Percentiles rank a stretch among this genome's conserved stretches.
phyloP scores from a whole-genome alignment of 2,329 filamentous ascomycete genomes.

The Xylaria sp. region DNA sequence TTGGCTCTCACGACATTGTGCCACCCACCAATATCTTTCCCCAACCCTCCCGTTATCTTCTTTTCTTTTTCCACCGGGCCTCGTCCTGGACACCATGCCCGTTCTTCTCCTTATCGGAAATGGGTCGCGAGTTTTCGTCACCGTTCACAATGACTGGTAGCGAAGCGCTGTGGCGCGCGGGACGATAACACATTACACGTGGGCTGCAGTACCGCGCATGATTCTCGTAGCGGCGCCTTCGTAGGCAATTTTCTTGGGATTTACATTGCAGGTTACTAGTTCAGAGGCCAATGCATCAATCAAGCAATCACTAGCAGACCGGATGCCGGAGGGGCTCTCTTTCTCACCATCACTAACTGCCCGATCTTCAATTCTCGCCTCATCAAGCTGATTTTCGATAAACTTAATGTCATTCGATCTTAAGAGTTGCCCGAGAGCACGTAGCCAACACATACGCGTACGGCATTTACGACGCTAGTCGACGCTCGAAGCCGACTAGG shows the following conservation, averaged over 20 bases:
- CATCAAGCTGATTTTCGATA: background rate
- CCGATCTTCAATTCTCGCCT: background rate
- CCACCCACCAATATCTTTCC: background rate
- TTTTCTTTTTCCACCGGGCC: background rate
- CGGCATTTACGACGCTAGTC: background rate
- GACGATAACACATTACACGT: conserved; percentile 17
- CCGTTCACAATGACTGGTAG: conserved; percentile 9
- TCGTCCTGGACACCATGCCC: background rate
- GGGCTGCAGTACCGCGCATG: background rate
- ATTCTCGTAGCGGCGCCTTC: background rate
- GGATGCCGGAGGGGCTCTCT: background rate
- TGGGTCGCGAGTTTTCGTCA: conserved; percentile 4
- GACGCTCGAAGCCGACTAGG: background rate
- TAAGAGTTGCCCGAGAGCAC: background rate
- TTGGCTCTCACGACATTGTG: background rate
- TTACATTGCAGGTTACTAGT: background rate
- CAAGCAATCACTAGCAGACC: background rate
- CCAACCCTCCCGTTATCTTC: background rate
- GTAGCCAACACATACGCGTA: too few species aligned
- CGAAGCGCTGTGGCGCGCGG: conserved; percentile 8
- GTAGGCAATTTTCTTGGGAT: background rate
- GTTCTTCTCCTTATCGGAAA: background rate
- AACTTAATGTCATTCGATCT: background rate
- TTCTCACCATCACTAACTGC: background rate
- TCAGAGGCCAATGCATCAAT: background rate